Evolutionary conservation across 2,329 filamentous ascomycete species (phyloP), one percentile per base, ranked within the genome.

Genomic region (Aspergillus sp.): DNA sequence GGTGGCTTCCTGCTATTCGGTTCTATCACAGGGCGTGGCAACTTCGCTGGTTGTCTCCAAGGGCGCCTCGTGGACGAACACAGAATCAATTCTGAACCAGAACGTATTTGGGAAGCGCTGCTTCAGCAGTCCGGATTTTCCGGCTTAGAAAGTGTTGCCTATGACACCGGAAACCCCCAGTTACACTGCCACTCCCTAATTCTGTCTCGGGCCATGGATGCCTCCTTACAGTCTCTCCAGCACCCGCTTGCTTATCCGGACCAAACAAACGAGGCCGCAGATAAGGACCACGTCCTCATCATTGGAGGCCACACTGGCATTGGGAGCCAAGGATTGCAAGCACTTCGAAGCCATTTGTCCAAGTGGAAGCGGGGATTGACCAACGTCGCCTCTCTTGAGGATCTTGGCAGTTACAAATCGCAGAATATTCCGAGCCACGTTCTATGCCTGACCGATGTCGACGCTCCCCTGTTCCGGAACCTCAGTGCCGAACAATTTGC

Each of bases 51-150:
- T 8, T n/a, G 15, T 8, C 38, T 41, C 7, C 6, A n/a, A n/a
- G 38, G 15, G 5, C n/a, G 38, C 15, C n/a, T n/a, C 6, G 13
- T 39, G 2, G 36, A n/a, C 11, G 38, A n/a, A 6, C 4, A 41
- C 6, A 2, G 1, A 17, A 5, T 3, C 6, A 7, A 2, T 7
- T 2, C n/a, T 17, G 15, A n/a, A 10, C 8, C n/a, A 2, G 15
- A n/a, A 41, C 15, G 15, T n/a, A 17, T 41, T 8, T 41, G 38
- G 38, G 15, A 41, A n/a, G n/a, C 15, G 7, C 38, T 41, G 2
- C 38, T 41, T 41, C 38, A 41, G n/a, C 38, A 17, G 5, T n/a
- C 38, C 15, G 38, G 38, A 17, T 41, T 41, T 3, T 41, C 38
- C 1, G 38, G 38, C 2, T 8, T 41, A 6, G 15, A 41, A 4